phyloP scores from a whole-genome alignment of 331 rosid species.

The Quercus lobata region DNA sequence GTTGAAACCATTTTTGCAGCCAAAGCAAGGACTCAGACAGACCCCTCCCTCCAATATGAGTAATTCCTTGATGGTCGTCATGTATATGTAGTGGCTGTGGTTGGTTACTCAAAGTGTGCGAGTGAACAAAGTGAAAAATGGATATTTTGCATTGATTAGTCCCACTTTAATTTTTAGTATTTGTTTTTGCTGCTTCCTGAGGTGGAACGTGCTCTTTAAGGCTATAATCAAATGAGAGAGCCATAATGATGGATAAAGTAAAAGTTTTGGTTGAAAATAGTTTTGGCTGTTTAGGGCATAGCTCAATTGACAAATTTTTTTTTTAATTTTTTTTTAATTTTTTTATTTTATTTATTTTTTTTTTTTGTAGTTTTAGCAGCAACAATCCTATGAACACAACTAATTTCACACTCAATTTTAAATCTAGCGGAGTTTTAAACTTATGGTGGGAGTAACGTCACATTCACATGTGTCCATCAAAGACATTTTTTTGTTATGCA shows the following conservation, averaged over 20 bases:
- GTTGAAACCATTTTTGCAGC: constrained; percentile 41
- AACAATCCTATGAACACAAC: too few relatives aligned
- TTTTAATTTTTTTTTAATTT: too few relatives aligned
- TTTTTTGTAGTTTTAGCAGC: too few relatives aligned
- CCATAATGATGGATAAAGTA: constrained; percentile 4
- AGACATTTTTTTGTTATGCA: too few relatives aligned
- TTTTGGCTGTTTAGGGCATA: too few relatives aligned
- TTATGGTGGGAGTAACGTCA: too few relatives aligned
- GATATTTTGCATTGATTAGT: neutral
- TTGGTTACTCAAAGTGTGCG: constrained; percentile 4
- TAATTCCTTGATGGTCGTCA: constrained; percentile 7
- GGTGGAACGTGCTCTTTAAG: neutral
- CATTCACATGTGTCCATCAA: too few relatives aligned
- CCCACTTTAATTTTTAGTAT: constrained; percentile 5
- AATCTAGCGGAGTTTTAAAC: too few relatives aligned
- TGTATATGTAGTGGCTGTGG: constrained; percentile 37
- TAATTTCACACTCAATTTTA: too few relatives aligned
- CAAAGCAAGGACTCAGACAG: constrained; percentile 19
- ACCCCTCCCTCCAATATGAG: constrained; percentile 26
- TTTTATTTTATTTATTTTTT: too few relatives aligned
- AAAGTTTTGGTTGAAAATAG: neutral
- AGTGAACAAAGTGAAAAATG: constrained; percentile 14
- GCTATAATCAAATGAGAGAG: neutral
- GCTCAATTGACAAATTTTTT: too few relatives aligned
- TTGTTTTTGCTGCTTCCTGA: neutral